Conservation (phyloP, 129 eudicot genomes). For the Erigeron canadensis region DNA sequence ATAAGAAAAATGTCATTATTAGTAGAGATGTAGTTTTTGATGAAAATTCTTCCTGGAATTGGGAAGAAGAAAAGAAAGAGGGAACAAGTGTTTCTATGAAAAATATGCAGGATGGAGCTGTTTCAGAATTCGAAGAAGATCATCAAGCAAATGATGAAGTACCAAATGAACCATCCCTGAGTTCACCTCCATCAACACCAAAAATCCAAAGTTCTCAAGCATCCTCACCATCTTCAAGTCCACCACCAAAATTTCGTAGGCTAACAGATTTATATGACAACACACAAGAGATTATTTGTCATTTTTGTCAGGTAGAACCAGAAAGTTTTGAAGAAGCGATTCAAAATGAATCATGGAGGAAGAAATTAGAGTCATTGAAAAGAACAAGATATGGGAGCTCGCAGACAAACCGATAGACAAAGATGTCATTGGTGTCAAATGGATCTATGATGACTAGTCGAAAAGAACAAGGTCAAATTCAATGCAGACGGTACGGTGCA, state of each 20-base stretch:
- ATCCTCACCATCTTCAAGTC: not conserved
- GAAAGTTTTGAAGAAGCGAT: not conserved
- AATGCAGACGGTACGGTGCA: not conserved
- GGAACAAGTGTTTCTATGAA: not conserved
- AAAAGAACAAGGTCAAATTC: not conserved
- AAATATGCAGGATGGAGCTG: too few relatives aligned
- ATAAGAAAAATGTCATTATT: not conserved
- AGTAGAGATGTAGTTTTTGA: not conserved
- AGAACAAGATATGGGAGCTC: not conserved
- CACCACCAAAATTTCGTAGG: not conserved
- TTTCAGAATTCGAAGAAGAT: not conserved
- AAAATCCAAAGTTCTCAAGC: not conserved
- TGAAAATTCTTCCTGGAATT: not conserved
- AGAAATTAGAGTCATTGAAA: not conserved
- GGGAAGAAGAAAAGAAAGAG: not conserved
- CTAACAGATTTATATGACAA: too few relatives aligned
- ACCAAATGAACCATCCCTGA: not conserved
- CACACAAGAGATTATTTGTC: not conserved
- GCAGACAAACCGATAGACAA: not conserved
- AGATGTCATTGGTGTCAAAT: not conserved
- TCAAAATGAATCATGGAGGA: not conserved
- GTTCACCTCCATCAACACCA: not conserved
- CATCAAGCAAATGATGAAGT: not conserved
- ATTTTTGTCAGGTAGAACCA: not conserved
- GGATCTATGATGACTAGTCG: too few relatives aligned